Percentiles rank a stretch among this genome's conserved stretches.
Conservation (phyloP, 805 yeast genomes). For the Wickerhamomyces rabaulensis region DNA sequence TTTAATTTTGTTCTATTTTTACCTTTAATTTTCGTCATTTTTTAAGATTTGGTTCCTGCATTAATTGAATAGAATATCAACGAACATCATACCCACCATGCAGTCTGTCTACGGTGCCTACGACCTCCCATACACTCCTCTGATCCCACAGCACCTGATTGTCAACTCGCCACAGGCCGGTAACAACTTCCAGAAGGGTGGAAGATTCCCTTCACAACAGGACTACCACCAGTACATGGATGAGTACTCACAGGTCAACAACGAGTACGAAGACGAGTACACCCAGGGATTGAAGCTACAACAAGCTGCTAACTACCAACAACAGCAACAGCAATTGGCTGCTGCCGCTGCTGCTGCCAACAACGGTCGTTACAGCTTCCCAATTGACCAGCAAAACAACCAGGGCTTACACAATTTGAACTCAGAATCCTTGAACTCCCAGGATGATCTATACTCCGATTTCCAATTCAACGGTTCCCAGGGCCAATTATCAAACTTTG, state of each 20-base stretch:
- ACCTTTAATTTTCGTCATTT: neutral
- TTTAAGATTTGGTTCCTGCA: neutral
- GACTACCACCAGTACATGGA: constrained; percentile 13
- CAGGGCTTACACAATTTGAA: neutral
- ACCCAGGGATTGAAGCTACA: constrained; percentile 1
- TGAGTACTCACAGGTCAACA: constrained; percentile 1
- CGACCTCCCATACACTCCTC: constrained; percentile 19
- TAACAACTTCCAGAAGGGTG: constrained; percentile 7
- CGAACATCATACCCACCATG: constrained; percentile 9
- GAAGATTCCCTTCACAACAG: constrained; percentile 11
- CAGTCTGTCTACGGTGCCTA: constrained; percentile 22
- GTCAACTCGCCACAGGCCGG: constrained; percentile 18
- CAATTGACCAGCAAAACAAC: neutral
- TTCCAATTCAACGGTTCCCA: neutral
- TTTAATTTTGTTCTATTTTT: neutral
- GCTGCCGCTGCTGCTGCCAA: neutral
- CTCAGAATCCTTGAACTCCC: neutral
- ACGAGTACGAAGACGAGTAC: constrained; percentile 5
- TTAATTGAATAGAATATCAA: neutral
- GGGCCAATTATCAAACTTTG: neutral
- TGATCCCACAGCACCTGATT: constrained; percentile 22
- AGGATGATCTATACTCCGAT: constrained; percentile 6
- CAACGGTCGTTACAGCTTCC: neutral
- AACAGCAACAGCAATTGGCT: neutral
- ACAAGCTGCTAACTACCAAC: constrained; percentile 2